Percentiles rank a stretch among this genome's conserved stretches.
These are phyloP conservation scores for Marchantia polymorpha DNA, from an alignment of 225 moss, liverwort and hornwort species.

Conservation along the genomic window DNA sequence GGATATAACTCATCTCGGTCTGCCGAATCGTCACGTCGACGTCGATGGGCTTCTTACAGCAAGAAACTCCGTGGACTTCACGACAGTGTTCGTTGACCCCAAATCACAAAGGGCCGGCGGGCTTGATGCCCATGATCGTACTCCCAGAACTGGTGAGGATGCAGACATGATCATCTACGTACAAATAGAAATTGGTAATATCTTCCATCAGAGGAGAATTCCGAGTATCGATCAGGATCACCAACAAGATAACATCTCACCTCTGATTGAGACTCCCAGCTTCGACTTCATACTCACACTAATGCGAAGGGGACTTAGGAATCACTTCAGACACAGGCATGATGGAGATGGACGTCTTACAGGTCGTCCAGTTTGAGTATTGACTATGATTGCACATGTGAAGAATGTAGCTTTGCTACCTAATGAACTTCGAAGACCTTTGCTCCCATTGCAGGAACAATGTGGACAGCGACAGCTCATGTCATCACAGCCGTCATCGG, in stretches of 20 bases:
- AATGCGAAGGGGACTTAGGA: too few relatives aligned
- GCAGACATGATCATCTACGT: too few relatives aligned
- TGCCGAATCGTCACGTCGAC: background rate
- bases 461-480: constrained; percentile 63
- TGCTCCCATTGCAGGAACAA: constrained; percentile 36
- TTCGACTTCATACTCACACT: too few relatives aligned
- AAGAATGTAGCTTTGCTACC: background rate
- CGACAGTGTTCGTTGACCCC: background rate
- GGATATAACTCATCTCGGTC: background rate
- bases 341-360: too few relatives aligned
- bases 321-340: too few relatives aligned
- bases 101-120: background rate
- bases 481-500: constrained; percentile 68
- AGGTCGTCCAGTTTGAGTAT: too few relatives aligned
- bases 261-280: too few relatives aligned
- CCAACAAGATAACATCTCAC: background rate
- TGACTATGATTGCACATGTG: background rate
- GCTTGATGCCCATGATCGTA: background rate
- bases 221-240: background rate
- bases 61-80: background rate
- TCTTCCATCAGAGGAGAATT: background rate
- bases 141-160: background rate
- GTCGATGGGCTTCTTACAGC: background rate
- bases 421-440: background rate
- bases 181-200: background rate